These are phyloP conservation scores for Salvia sclarea DNA, from an alignment of 305 asterid genomes.

Conservation along the genomic window DNA sequence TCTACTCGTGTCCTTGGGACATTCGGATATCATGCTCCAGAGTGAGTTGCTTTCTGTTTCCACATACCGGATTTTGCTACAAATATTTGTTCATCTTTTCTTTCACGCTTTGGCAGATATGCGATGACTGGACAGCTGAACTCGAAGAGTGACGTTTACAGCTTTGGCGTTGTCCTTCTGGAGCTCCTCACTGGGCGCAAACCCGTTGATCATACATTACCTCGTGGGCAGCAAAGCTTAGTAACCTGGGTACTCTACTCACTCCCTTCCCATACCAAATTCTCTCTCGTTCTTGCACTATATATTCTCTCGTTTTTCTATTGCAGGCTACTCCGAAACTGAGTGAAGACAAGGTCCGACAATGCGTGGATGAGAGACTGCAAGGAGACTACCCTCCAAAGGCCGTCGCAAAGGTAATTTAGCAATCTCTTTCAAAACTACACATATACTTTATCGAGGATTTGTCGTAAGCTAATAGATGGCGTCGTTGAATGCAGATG, in stretches of 20 bases:
- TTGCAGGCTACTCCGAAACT: conserved; percentile 55
- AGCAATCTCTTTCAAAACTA: not conserved
- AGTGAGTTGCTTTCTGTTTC: conserved; percentile 38
- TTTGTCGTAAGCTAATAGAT: not conserved
- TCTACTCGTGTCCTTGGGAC: conserved; percentile 63
- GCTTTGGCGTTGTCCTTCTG: conserved; percentile 62
- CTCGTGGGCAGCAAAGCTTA: conserved; percentile 65
- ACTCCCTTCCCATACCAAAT: not conserved
- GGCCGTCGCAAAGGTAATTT: conserved; percentile 57
- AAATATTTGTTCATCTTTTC: not conserved
- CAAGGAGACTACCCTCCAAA: conserved; percentile 54
- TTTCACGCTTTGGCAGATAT: conserved; percentile 40
- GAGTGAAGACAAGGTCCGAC: conserved; percentile 60
- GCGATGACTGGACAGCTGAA: conserved; percentile 66
- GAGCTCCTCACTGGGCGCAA: conserved; percentile 63
- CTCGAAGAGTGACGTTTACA: conserved; percentile 59
- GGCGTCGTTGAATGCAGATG: conserved; percentile 38
- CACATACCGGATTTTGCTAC: not conserved
- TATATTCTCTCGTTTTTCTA: not conserved
- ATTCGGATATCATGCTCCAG: conserved; percentile 66
- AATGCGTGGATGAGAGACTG: conserved; percentile 50
- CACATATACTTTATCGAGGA: not conserved
- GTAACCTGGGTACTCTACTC: conserved; percentile 53
- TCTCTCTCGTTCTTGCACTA: not conserved
- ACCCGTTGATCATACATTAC: conserved; percentile 58